Conservation (phyloP, 129 eudicot species). For the Flaveria sonorensis region DNA sequence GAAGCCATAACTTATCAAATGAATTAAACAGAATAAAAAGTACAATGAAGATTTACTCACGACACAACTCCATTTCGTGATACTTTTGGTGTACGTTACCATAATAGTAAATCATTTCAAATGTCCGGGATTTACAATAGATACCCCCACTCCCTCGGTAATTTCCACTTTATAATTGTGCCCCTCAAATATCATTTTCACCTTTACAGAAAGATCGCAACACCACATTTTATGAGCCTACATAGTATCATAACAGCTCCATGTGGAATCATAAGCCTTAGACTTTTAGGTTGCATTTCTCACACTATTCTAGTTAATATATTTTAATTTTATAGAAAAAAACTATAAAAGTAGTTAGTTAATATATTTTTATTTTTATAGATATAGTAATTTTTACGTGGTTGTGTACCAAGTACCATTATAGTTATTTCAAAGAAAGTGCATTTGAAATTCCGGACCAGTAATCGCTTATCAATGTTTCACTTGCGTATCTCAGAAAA, state of each 20-base stretch:
- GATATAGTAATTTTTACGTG: no score
- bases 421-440: no score
- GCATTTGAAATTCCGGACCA: no score
- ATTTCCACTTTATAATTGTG: constrained; percentile 11
- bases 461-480: no score
- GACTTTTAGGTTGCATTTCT: no score
- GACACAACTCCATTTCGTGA: not conserved
- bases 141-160: constrained; percentile 8
- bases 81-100: not conserved
- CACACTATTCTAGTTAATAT: no score
- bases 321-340: no score
- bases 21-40: not conserved
- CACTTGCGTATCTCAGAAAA: no score
- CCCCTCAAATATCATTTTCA: constrained; percentile 13
- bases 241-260: not conserved
- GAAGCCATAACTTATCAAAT: not conserved
- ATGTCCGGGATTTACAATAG: constrained; percentile 8
- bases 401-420: no score
- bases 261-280: not conserved
- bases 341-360: no score
- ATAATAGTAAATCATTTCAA: constrained; percentile 20
- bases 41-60: not conserved
- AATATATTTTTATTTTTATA: no score
- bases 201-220: constrained; percentile 12
- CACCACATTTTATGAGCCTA: not conserved